A percentile compares a stretch with the other conserved stretches of the same genome.
Evolutionary conservation across 2,329 filamentous ascomycete genomes (phyloP).

Genomic region (Diaporthe sp.): DNA sequence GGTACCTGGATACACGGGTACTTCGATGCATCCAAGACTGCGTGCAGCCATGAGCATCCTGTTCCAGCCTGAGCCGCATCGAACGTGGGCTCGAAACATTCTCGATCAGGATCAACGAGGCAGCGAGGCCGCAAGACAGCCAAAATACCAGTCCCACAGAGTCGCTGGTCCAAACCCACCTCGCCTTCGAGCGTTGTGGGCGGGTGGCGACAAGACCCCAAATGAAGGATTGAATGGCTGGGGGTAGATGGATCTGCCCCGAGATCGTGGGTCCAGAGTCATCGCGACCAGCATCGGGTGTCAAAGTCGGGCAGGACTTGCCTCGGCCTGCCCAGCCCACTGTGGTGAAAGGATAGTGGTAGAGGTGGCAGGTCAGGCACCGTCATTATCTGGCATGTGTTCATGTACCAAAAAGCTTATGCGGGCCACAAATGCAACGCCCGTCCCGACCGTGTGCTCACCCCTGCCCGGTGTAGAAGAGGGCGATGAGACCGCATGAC

Average conservation of each 20-base stretch:
- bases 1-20: neutral
- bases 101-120: neutral
- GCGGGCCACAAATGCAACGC: constrained; percentile 24
- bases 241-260: constrained; percentile 3
- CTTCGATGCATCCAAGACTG: neutral
- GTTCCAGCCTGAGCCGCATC: neutral
- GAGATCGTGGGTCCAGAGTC: constrained; percentile 27
- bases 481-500: neutral
- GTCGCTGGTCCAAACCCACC: neutral
- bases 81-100: neutral
- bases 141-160: neutral
- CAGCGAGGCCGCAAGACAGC: neutral
- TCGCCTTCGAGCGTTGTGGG: neutral
- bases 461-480: neutral
- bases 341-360: neutral
- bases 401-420: constrained; percentile 19
- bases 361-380: neutral
- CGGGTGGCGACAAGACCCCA: neutral
- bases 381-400: constrained; percentile 6
- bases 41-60: neutral
- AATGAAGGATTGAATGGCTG: neutral
- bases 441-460: neutral
- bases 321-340: constrained; percentile 17
- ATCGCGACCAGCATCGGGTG: constrained; percentile 4
- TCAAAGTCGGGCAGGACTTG: neutral